Evolutionary conservation across 345 rosid genomes (phyloP), one percentile per base, ranked within the genome.

Genomic region (Hypericum perforatum): DNA sequence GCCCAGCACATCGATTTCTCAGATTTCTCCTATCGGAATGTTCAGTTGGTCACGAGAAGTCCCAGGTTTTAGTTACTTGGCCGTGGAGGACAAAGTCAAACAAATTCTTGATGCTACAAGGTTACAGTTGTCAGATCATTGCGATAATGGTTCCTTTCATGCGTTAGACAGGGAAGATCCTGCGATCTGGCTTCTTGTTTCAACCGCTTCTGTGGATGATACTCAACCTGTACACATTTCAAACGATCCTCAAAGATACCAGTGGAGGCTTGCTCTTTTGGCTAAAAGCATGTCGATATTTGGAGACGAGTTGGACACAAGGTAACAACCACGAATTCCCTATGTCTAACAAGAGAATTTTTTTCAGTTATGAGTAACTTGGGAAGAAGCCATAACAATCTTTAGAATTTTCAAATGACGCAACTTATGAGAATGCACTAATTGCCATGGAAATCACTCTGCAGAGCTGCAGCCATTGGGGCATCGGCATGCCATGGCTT

Each of bases 191-290:
- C 70, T 85, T 70, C 74, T 91, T 75, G 74, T 82, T 62, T 74
- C 71, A 16, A 76, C 82, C 12, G 69, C 43, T 14, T 43, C 68
- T 40, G 70, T 73, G 63, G 41, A 70, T 54, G 79, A 70, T 12
- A 53, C 39, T 64, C 73, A 57, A 53, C 57, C 65, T 41, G 60
- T 68, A 45, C 40, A 40, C 60, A 60, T 15, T 51, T 63, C 77
- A 49, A 62, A 56, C 52, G 63, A 64, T 46, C 11, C n/a, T 68
- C 75, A 22, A 52, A 67, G 40, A 58, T 73, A 54, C 58, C 64
- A 32, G 14, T 91, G 96, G 96, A 82, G 88, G 72, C 72, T 87
- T 37, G 95, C 94, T 56, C 61, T 91, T 14, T 64, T 85, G 68
- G 78, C 78, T 60, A 78, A 74, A 56, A 65, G 77, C 59, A 66